phyloP scores from a whole-genome alignment of 1,284 basidiomycete species.

The Tremellales sp. region DNA sequence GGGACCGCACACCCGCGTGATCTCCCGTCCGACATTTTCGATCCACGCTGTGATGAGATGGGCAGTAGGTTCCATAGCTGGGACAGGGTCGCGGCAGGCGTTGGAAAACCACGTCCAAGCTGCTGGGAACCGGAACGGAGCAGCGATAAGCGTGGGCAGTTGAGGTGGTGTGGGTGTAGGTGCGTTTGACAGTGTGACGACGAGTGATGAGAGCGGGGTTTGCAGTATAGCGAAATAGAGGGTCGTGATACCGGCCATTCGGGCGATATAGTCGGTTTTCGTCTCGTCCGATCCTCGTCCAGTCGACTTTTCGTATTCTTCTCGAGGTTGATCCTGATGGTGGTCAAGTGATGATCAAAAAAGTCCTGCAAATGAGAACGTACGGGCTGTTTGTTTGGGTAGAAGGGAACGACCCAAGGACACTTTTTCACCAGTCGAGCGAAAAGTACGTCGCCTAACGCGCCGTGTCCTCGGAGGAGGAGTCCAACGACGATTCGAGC shows the following conservation, averaged over 20 bases:
- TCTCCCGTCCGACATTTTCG: slow-evolving; percentile 65
- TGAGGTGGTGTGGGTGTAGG: slow-evolving; percentile 51
- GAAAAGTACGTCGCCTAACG: slow-evolving; percentile 73
- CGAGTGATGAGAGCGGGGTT: slow-evolving; percentile 42
- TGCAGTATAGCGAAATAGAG: slow-evolving; percentile 80
- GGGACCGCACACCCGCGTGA: slow-evolving; percentile 61
- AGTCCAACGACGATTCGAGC: slow-evolving; percentile 71
- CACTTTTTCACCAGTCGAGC: slow-evolving; percentile 76
- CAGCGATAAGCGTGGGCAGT: slow-evolving; percentile 48
- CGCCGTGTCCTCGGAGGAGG: slow-evolving; percentile 55
- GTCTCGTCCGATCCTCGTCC: slow-evolving; percentile 58
- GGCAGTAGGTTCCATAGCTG: slow-evolving; percentile 32
- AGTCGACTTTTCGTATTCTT: slow-evolving; percentile 61
- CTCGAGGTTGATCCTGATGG: slow-evolving; percentile 52
- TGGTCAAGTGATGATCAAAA: background rate
- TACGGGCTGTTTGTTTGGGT: slow-evolving; percentile 42
- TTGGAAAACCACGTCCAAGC: slow-evolving; percentile 59
- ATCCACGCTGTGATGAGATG: slow-evolving; percentile 57
- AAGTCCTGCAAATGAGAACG: slow-evolving; percentile 12
- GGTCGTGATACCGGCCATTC: slow-evolving; percentile 78
- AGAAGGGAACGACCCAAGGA: slow-evolving; percentile 55
- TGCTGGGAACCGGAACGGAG: slow-evolving; percentile 61
- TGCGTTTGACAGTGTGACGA: slow-evolving; percentile 28
- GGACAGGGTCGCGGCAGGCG: slow-evolving; percentile 30
- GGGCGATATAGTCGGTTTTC: slow-evolving; percentile 62